Evolutionary conservation across 331 rosid genomes (phyloP), one percentile per base, ranked within the genome.

Genomic region (Spiraea crenata): DNA sequence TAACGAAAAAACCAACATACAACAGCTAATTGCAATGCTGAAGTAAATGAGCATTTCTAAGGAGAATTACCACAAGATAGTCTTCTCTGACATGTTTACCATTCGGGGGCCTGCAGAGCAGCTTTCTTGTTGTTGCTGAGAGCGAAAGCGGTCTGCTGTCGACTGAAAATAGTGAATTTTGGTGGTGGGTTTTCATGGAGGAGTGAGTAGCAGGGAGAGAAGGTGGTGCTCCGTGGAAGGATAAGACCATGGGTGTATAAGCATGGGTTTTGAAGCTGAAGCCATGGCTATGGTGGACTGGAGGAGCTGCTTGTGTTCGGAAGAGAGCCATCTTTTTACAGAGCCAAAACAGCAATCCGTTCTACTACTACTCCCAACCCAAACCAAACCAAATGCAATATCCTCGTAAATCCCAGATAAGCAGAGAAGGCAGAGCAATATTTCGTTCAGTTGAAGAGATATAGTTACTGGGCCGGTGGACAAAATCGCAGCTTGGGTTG

Each of bases 21-120:
- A 38, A 60, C 39, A 7, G 48, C 25, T 17, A 58, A 67, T n/a
- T 12, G n/a, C 31, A 39, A 57, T 39, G 54, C 69, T n/a, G 6
- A 41, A 0, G 70, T 14, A 13, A 63, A 56, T 3, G 60, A 57
- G 67, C 19, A 13, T 11, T 3, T 57, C 3, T 8, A 72, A 13
- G 58, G 12, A 35, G 5, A 45, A 3, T 69, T 84, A 91, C 98
- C 89, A 93, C 99, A 61, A 90, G 96, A 81, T 93, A 89, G 76
- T 89, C 92, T 12, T 89, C 86, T 69, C 83, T 76, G 56, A 93
- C 77, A 65, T 84, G 56, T 74, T 80, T 89, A 9, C 97, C 99
- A 7, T 69, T 83, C 14, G 95, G 91, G 9, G 97, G 92, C 61
- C 76, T 70, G 69, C 92, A 91, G n/a, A 89, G 85, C 39, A 87